phyloP scores from a whole-genome alignment of 2,329 filamentous ascomycete species.

The Lasiodiplodia hormozganensis region DNA sequence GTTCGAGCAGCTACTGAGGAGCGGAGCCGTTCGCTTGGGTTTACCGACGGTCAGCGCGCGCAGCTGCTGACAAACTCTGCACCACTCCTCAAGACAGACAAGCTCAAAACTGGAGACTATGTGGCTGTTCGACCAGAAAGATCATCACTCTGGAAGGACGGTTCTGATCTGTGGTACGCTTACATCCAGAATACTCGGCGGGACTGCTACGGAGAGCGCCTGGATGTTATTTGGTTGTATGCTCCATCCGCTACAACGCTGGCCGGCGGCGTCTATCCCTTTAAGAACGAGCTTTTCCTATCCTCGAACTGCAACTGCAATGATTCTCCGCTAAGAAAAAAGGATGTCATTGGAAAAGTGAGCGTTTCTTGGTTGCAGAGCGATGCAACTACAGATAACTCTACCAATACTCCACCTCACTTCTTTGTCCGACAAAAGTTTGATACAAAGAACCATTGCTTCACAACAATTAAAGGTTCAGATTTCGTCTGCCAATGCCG shows the following conservation, averaged over 20 bases:
- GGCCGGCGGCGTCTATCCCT: conserved; percentile 70
- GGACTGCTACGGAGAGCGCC: conserved; percentile 39
- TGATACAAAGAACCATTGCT: conserved; percentile 64
- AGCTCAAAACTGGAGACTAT: conserved; percentile 53
- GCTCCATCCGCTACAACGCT: conserved; percentile 74
- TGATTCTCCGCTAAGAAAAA: conserved; percentile 57
- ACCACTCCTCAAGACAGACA: not conserved
- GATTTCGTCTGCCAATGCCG: conserved; percentile 50
- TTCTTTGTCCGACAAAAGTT: conserved; percentile 76
- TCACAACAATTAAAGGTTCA: conserved; percentile 62
- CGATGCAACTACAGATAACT: conserved; percentile 47
- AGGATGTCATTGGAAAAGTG: conserved; percentile 65
- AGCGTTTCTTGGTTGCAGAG: conserved; percentile 65
- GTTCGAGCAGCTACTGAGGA: not conserved
- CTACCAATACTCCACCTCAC: conserved; percentile 34
- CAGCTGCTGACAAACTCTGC: not conserved
- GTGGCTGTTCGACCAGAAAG: conserved; percentile 56
- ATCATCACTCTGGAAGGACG: conserved; percentile 63
- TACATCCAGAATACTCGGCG: conserved; percentile 67
- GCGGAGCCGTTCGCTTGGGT: not conserved
- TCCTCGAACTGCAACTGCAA: conserved; percentile 77
- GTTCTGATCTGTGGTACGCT: conserved; percentile 69
- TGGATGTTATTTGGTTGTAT: conserved; percentile 75
- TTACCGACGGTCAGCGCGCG: not conserved
- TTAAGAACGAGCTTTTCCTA: conserved; percentile 75